Evolutionary conservation across 1,284 basidiomycete species (phyloP), one percentile per base, ranked within the genome.

Genomic region (Austropuccinia psidii): DNA sequence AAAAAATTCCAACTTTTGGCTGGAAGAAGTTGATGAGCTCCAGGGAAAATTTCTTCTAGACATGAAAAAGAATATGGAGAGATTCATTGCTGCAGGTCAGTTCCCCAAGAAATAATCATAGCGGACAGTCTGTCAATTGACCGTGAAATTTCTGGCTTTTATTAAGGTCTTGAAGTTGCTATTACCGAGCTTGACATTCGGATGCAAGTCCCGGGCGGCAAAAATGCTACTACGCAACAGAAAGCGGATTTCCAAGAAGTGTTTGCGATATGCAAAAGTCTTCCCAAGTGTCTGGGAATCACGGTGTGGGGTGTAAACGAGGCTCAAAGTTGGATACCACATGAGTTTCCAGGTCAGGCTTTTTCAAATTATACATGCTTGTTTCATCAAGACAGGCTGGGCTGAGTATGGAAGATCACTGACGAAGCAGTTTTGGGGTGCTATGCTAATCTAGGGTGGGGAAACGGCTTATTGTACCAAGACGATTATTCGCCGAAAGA

Each of bases 161-260:
- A 19, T 6, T 61, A 41, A 61, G 58, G 39, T 1, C 45, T 61
- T n/a, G 17, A 43, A 17, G 58, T 61, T 15, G 58, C 58, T 43
- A 1, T 61, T 27, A 61, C 35, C 29, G 58, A 61, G 58, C 58
- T 61, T 61, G 58, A 61, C 58, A 45, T 61, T 13, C 58, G 58
- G 9, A 61, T 61, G 39, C 2, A 8, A 27, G 21, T 61, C 31
- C 9, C 41, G 45, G 58, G 58, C 3, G 29, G 58, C 8, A 61
- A 35, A 1, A 43, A 61, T 27, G 58, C 41, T 17, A 61, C 39
- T 27, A 13, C 24, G 39, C 58, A 61, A 29, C 58, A 61, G 39
- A 61, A 27, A 17, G 17, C 19, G 24, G 58, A 61, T 29, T 61
- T 61, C 39, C 35, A 61, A n/a, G 19, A 37, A 27, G 39, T 41